Evolutionary conservation across 306 rosid genomes (phyloP).

Genomic region (Urtica urens): DNA sequence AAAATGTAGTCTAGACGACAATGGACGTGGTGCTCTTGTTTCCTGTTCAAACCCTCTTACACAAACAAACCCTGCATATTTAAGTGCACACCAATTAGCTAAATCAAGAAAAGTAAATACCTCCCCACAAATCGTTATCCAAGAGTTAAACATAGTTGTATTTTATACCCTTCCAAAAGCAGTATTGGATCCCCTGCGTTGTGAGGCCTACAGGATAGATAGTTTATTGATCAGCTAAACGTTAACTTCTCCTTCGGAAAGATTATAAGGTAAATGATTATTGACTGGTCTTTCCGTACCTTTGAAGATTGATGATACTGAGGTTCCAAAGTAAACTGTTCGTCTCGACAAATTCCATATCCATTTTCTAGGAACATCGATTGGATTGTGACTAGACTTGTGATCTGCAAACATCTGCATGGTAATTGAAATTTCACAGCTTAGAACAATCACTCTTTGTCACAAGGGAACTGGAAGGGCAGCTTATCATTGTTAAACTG

Average conservation of each 20-base stretch:
- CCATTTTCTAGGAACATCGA: slow-evolving; percentile 71
- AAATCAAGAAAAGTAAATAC: no score
- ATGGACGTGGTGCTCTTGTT: slow-evolving; percentile 68
- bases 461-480: background rate
- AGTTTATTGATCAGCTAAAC: slow-evolving; percentile 16
- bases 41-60: slow-evolving; percentile 69
- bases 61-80: slow-evolving; percentile 82
- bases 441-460: background rate
- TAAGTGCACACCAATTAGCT: no score
- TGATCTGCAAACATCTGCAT: slow-evolving; percentile 82
- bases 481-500: no score
- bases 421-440: slow-evolving; percentile 11
- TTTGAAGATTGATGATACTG: slow-evolving; percentile 59
- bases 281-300: slow-evolving; percentile 27
- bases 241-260: slow-evolving; percentile 7
- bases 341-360: slow-evolving; percentile 87
- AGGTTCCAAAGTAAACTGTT: slow-evolving; percentile 78
- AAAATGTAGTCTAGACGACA: slow-evolving; percentile 63
- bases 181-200: slow-evolving; percentile 68
- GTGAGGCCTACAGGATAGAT: slow-evolving; percentile 47
- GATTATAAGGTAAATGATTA: slow-evolving; percentile 12
- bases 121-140: no score
- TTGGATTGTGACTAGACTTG: slow-evolving; percentile 54
- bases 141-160: no score
- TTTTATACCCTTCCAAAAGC: slow-evolving; percentile 96